Evolutionary conservation across 768 basidiomycete genomes (phyloP).

Genomic region (Flagelloscypha sp.): DNA sequence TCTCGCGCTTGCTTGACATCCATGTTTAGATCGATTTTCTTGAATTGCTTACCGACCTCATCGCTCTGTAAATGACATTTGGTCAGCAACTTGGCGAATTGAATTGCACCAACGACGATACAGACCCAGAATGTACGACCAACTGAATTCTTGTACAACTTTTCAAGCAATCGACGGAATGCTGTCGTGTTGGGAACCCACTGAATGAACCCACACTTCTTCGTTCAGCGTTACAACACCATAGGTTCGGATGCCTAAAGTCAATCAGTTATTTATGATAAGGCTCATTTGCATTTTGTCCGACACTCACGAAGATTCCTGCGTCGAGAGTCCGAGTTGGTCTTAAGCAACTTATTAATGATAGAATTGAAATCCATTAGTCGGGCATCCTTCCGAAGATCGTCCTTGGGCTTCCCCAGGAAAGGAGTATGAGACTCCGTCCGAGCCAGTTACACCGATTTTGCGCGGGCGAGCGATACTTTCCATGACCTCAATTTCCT

Average conservation of each 20-base stretch:
- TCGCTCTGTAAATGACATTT: slow-evolving; percentile 21
- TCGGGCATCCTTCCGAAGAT: slow-evolving; percentile 92
- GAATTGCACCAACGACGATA: no score
- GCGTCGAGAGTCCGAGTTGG: slow-evolving; percentile 86
- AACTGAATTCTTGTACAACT: slow-evolving; percentile 59
- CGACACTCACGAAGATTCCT: slow-evolving; percentile 71
- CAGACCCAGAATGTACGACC: no score
- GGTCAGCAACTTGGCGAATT: no score
- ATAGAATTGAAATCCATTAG: slow-evolving; percentile 98
- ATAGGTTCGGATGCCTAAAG: slow-evolving; percentile 86
- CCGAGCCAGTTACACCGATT: slow-evolving; percentile 73
- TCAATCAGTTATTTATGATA: not conserved
- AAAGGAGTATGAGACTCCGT: slow-evolving; percentile 91
- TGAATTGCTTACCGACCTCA: slow-evolving; percentile 40
- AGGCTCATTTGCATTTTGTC: not conserved
- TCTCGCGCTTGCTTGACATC: slow-evolving; percentile 42
- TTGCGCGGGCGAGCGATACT: slow-evolving; percentile 90
- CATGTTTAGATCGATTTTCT: slow-evolving; percentile 41
- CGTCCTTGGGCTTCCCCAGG: slow-evolving; percentile 94
- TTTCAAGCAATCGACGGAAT: slow-evolving; percentile 64
- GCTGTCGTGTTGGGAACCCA: slow-evolving; percentile 95
- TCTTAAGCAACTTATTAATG: slow-evolving; percentile 92
- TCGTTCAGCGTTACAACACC: slow-evolving; percentile 98
- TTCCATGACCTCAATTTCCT: slow-evolving; percentile 85
- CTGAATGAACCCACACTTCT: slow-evolving; percentile 94